phyloP scores from a whole-genome alignment of 768 basidiomycete species.

The Termitomyces sp. region DNA sequence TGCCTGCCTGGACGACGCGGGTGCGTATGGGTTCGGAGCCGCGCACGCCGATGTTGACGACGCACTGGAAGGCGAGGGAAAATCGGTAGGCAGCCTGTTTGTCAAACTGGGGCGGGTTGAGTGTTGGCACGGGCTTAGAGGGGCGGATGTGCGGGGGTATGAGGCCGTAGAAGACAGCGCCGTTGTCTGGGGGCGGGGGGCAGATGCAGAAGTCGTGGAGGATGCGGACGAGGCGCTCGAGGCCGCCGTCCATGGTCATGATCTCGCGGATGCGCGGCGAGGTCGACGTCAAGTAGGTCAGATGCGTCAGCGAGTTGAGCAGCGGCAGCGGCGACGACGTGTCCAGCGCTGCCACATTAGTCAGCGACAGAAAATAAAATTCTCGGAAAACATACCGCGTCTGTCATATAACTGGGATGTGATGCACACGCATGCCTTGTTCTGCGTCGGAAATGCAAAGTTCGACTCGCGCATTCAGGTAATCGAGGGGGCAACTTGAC shows the following conservation, averaged over 20 bases:
- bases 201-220: slow-evolving; percentile 83
- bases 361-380: background rate
- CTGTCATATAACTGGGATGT: slow-evolving; percentile 93
- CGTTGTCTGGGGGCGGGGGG: slow-evolving; percentile 78
- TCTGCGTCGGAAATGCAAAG: slow-evolving; percentile 91
- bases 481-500: background rate
- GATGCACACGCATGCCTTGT: slow-evolving; percentile 92
- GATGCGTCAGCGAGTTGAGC: slow-evolving; percentile 91
- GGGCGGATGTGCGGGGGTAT: slow-evolving; percentile 56
- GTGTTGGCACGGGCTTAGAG: slow-evolving; percentile 48
- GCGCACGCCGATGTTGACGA: slow-evolving; percentile 94
- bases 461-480: slow-evolving; percentile 86
- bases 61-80: slow-evolving; percentile 91
- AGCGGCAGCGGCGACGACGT: slow-evolving; percentile 40
- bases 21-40: slow-evolving; percentile 90
- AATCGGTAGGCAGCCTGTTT: slow-evolving; percentile 86
- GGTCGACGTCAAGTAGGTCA: slow-evolving; percentile 94
- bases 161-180: slow-evolving; percentile 72
- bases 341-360: slow-evolving; percentile 35
- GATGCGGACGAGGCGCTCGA: slow-evolving; percentile 91
- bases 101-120: slow-evolving; percentile 68
- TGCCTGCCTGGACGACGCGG: slow-evolving; percentile 91
- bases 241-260: slow-evolving; percentile 95
- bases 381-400: slow-evolving; percentile 50
- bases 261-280: slow-evolving; percentile 98